Conservation (phyloP, 495 filamentous ascomycete species). For the Amphirosellinia nigrospora region DNA sequence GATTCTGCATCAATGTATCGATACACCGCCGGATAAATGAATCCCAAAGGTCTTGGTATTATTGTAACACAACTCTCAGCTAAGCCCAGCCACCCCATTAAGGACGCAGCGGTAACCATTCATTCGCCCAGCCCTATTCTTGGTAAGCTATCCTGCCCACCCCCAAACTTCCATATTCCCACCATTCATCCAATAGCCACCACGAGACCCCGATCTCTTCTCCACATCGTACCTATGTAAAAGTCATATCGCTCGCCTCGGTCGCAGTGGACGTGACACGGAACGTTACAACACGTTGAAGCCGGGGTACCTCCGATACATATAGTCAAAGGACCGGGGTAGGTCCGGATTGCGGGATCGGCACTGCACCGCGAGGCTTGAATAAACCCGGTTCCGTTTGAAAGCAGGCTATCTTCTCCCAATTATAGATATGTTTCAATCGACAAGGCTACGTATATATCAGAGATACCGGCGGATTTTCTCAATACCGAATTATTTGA, state of each 20-base stretch:
- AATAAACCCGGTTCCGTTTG: conserved; percentile 1
- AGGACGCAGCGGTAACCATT: conserved; percentile 9
- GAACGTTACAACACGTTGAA: conserved; percentile 20
- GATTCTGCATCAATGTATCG: conserved; percentile 14
- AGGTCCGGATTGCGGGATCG: conserved; percentile 23
- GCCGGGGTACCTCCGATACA: conserved; percentile 22
- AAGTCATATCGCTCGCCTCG: conserved; percentile 1
- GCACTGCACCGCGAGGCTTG: neutral
- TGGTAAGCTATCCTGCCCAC: conserved; percentile 13
- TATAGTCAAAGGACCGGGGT: conserved; percentile 18
- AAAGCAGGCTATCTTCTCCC: neutral
- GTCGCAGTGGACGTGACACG: conserved; percentile 4
- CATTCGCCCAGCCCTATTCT: conserved; percentile 16
- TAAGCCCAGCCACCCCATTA: conserved; percentile 24
- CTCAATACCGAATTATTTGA: neutral
- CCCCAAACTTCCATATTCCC: neutral
- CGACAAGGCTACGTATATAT: neutral
- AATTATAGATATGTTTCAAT: neutral
- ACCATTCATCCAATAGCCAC: conserved; percentile 7
- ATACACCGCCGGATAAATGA: conserved; percentile 25
- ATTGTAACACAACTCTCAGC: conserved; percentile 23
- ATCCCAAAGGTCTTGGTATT: conserved; percentile 9
- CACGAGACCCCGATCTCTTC: neutral
- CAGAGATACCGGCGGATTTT: neutral
- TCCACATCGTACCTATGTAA: conserved; percentile 16